A percentile compares a stretch with the other conserved stretches of the same genome.
Conservation (phyloP, 2,329 filamentous ascomycete genomes). For the Beauveria scarabaeidicola region DNA sequence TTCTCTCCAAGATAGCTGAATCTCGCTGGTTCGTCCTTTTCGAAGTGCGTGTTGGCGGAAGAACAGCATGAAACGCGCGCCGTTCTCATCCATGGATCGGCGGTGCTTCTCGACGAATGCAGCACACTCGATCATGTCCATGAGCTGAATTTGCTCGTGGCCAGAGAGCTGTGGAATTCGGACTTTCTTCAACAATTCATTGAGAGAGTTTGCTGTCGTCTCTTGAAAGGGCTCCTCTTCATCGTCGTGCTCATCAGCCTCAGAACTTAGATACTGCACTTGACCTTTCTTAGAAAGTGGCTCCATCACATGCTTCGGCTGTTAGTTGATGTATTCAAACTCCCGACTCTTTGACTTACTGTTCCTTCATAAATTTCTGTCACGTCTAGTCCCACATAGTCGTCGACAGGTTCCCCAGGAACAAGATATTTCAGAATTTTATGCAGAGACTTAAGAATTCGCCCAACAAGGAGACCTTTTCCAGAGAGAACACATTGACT, state of each 20-base stretch:
- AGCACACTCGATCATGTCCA: constrained; percentile 76
- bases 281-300: constrained; percentile 21
- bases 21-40: constrained; percentile 54
- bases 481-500: constrained; percentile 79
- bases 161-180: constrained; percentile 73
- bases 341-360: constrained; percentile 14
- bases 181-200: constrained; percentile 66
- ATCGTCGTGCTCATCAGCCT: constrained; percentile 34
- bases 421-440: constrained; percentile 74
- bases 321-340: background rate
- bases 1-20: constrained; percentile 66
- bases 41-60: constrained; percentile 73
- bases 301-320: background rate
- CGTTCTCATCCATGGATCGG: constrained; percentile 84
- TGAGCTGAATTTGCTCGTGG: constrained; percentile 77
- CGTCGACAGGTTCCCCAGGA: constrained; percentile 71
- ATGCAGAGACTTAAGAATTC: constrained; percentile 63
- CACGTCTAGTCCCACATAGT: constrained; percentile 60
- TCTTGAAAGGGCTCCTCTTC: constrained; percentile 62
- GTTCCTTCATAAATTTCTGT: constrained; percentile 45
- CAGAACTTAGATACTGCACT: constrained; percentile 29
- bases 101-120: constrained; percentile 79
- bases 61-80: constrained; percentile 77
- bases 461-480: constrained; percentile 62
- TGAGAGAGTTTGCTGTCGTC: constrained; percentile 59